phyloP scores from a whole-genome alignment of 2,329 filamentous ascomycete genomes.

The Didymella arachidicola region DNA sequence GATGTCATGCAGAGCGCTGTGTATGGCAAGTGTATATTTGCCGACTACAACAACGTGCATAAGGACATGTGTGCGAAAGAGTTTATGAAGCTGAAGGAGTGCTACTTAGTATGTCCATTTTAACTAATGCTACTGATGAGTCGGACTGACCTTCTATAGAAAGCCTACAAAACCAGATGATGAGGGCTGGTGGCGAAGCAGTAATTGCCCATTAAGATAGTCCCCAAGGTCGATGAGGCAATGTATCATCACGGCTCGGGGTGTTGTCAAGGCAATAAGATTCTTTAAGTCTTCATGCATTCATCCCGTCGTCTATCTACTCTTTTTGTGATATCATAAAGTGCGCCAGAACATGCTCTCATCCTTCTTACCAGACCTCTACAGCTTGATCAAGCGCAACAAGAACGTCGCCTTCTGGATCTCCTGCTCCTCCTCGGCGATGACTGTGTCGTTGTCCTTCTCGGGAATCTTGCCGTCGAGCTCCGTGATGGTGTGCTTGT shows the following conservation, averaged over 20 bases:
- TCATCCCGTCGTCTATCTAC: constrained; percentile 27
- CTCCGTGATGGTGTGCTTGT: constrained; percentile 70
- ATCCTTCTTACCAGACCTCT: constrained; percentile 1
- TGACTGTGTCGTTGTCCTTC: constrained; percentile 64
- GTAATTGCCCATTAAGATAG: neutral
- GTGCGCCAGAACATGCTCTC: constrained; percentile 14
- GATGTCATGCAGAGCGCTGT: constrained; percentile 68
- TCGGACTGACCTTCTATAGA: constrained; percentile 13
- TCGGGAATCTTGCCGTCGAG: constrained; percentile 65
- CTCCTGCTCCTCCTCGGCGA: constrained; percentile 84
- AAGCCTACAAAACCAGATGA: constrained; percentile 46
- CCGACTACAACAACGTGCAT: constrained; percentile 87
- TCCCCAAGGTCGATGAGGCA: neutral
- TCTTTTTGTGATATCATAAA: constrained; percentile 25
- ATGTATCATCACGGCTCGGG: neutral
- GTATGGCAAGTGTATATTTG: constrained; percentile 91
- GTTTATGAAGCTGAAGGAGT: constrained; percentile 85
- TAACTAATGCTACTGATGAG: neutral
- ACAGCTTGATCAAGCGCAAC: constrained; percentile 78
- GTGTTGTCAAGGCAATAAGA: constrained; percentile 2
- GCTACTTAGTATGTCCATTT: constrained; percentile 74
- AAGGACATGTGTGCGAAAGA: constrained; percentile 90
- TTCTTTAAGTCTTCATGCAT: constrained; percentile 19
- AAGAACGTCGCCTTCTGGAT: constrained; percentile 83
- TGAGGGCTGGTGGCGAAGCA: constrained; percentile 1